Evolutionary conservation across 305 asterid genomes (phyloP).

Genomic region (Solanum hybrid): DNA sequence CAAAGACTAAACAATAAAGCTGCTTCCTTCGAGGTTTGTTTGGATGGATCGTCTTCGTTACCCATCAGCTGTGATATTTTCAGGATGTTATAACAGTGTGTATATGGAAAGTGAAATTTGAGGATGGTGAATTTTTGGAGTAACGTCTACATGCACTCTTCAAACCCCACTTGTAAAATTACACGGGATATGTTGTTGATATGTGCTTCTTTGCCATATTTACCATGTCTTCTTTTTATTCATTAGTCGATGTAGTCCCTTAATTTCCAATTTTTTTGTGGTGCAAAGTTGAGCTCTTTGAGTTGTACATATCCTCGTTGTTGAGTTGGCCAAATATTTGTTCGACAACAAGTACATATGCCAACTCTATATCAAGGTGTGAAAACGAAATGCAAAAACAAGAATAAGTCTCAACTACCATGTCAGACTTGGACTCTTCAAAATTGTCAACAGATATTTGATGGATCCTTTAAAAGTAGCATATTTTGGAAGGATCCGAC

Average conservation of each 20-base stretch:
- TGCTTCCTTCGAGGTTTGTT: background rate
- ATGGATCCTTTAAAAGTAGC: background rate
- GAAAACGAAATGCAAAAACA: background rate
- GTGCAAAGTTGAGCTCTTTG: background rate
- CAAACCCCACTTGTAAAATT: background rate
- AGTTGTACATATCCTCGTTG: background rate
- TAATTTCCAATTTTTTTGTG: background rate
- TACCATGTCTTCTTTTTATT: background rate
- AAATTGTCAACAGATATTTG: background rate
- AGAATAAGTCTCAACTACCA: background rate
- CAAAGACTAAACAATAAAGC: background rate
- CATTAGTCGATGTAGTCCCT: background rate
- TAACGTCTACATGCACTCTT: background rate
- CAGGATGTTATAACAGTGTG: background rate
- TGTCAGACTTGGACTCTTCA: background rate
- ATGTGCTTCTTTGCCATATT: background rate
- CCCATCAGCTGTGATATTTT: background rate
- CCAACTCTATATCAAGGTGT: background rate
- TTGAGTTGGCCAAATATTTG: background rate
- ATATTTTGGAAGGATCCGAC: background rate
- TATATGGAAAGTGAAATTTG: background rate
- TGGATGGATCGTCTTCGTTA: background rate
- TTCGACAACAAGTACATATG: background rate
- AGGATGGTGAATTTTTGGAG: background rate
- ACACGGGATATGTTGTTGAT: background rate